Conservation (phyloP, 306 rosid species). For the Acacia crassicarpa region DNA sequence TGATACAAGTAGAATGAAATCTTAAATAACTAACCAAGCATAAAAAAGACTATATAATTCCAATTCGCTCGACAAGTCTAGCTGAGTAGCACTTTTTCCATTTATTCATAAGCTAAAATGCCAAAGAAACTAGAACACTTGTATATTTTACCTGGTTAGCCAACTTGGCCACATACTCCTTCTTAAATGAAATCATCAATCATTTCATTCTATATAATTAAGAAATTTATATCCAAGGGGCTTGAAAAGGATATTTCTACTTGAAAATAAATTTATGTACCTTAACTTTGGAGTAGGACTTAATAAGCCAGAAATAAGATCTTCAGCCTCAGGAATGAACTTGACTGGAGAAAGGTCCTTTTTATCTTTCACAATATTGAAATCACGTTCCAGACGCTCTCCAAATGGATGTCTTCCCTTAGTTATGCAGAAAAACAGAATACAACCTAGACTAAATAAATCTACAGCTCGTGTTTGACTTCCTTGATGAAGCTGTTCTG, state of each 20-base stretch:
- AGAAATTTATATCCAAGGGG: neutral
- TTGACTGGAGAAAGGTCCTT: constrained; percentile 62
- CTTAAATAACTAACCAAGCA: neutral
- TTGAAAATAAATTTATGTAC: constrained; percentile 32
- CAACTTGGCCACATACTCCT: neutral
- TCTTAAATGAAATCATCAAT: neutral
- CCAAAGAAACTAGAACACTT: no score
- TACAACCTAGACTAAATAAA: constrained; percentile 83
- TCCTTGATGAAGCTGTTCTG: constrained; percentile 71
- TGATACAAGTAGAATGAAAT: constrained; percentile 21
- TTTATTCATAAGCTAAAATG: no score
- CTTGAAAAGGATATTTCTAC: neutral
- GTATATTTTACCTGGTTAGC: no score
- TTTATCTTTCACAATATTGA: constrained; percentile 65
- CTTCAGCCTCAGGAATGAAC: constrained; percentile 71
- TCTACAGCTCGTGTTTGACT: constrained; percentile 91
- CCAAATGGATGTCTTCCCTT: constrained; percentile 92
- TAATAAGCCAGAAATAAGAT: constrained; percentile 67
- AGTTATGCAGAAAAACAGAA: constrained; percentile 76
- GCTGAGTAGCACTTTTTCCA: no score
- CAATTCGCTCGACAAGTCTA: no score
- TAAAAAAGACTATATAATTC: neutral
- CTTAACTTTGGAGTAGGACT: constrained; percentile 59
- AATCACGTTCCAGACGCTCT: constrained; percentile 74
- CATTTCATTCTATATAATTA: constrained; percentile 21